Percentiles rank a stretch among this genome's conserved stretches.
phyloP scores from a whole-genome alignment of 2,329 filamentous ascomycete species.

The Xylaria sp. region DNA sequence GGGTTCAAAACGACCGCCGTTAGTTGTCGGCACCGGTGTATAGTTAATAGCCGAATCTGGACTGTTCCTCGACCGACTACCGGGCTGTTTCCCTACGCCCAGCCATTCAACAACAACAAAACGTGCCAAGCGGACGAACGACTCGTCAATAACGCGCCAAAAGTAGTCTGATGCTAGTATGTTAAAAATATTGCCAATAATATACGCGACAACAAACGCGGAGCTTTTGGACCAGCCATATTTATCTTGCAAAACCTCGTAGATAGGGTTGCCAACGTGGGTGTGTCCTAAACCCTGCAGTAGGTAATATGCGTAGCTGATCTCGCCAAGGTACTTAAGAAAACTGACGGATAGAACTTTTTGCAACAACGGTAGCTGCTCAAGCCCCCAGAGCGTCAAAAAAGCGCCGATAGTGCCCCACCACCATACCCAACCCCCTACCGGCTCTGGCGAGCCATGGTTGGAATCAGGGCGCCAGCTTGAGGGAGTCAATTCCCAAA shows the following conservation, averaged over 20 bases:
- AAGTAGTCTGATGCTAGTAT: slow-evolving; percentile 34
- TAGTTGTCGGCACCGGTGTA: slow-evolving; percentile 27
- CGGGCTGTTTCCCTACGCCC: slow-evolving; percentile 29
- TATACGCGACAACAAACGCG: slow-evolving; percentile 32
- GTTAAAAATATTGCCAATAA: slow-evolving; percentile 35
- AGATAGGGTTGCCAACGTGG: slow-evolving; percentile 31
- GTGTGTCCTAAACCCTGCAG: slow-evolving; percentile 32
- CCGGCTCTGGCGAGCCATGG: slow-evolving; percentile 32
- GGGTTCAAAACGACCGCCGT: slow-evolving; percentile 22
- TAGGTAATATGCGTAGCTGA: slow-evolving; percentile 36
- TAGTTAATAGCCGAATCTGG: slow-evolving; percentile 26
- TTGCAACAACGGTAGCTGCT: slow-evolving; percentile 34
- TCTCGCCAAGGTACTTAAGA: slow-evolving; percentile 36
- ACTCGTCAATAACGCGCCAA: slow-evolving; percentile 35
- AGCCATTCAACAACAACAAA: slow-evolving; percentile 31
- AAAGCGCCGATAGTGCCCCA: slow-evolving; percentile 35
- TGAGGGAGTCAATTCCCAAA: slow-evolving; percentile 28
- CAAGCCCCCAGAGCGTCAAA: slow-evolving; percentile 31
- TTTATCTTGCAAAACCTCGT: slow-evolving; percentile 24
- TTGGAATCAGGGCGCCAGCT: slow-evolving; percentile 26
- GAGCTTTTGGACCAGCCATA: slow-evolving; percentile 32
- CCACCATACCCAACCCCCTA: slow-evolving; percentile 36
- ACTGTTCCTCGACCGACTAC: slow-evolving; percentile 23
- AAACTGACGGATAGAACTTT: slow-evolving; percentile 27
- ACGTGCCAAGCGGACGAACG: slow-evolving; percentile 31